Evolutionary conservation across 805 yeast species (phyloP), one percentile per base, ranked within the genome.

Genomic region (Lipomyces yamadae): DNA sequence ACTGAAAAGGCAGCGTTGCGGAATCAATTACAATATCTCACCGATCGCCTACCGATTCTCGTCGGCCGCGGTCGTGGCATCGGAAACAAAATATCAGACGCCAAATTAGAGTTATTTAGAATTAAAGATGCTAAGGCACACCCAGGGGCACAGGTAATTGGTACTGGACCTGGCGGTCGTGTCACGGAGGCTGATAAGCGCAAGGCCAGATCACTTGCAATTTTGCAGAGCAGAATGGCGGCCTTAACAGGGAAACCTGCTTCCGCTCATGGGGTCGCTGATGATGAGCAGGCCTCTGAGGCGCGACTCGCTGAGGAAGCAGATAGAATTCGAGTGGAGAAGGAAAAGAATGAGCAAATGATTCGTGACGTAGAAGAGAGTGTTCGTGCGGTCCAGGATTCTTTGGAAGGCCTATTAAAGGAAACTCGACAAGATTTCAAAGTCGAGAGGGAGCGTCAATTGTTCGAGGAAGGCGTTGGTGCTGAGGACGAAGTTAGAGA

Each of bases 121-220:
- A 76, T 83, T 48, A 78, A 82, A 65, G 78, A 88, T 70, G 82
- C 81, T 59, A 85, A 83, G 71, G 86, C 85, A 69, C 84, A 90
- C 73, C 97, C 97, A 10, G 83, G 86, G 1, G 82, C 88, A 2
- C 80, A 79, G 13, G 83, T 89, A 59, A 81, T 82, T 34, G 98
- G 97, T 3, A 85, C 95, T 4, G 98, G 98, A 6, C 89, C 92
- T 58, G 86, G 89, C 74, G 98, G 98, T 37, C 86, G 86, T 67
- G 85, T 92, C 7, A 93, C 98, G 2, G 97, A 91, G 33, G 78
- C 86, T 13, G 98, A 93, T 75, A 84, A 90, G 67, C 85, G 90
- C 70, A 89, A 90, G 73, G 95, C 94, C 52, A 88, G 85, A 72
- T 88, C 91, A 54, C 89, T 90, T 74, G 96, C 94, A 53, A 79